These are phyloP conservation scores for Fomes fomentarius DNA, from an alignment of 1,284 basidiomycete species.

Conservation along the genomic window DNA sequence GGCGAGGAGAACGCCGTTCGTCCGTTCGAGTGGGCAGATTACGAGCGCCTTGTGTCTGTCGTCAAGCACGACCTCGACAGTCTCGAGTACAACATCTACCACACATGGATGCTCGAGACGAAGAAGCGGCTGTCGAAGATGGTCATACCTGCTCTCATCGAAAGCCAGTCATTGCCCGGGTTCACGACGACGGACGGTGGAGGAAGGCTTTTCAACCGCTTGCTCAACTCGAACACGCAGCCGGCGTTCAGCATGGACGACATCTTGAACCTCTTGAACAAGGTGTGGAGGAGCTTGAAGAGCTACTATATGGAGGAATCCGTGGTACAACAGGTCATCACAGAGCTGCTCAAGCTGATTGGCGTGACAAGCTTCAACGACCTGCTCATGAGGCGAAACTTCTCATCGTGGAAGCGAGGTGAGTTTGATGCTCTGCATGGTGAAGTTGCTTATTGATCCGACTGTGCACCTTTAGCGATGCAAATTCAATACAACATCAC, in stretches of 20 bases:
- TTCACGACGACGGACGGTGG: constrained; percentile 96
- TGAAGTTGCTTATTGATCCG: not conserved
- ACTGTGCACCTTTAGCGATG: constrained; percentile 94
- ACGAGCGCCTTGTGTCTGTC: constrained; percentile 94
- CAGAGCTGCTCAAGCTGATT: constrained; percentile 94
- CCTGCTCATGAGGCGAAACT: constrained; percentile 97
- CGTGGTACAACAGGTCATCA: constrained; percentile 96
- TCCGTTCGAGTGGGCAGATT: constrained; percentile 96
- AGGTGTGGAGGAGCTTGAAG: constrained; percentile 98
- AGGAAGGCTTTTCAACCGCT: constrained; percentile 91
- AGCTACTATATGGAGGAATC: constrained; percentile 99
- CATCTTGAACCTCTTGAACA: constrained; percentile 95
- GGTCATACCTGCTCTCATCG: constrained; percentile 98
- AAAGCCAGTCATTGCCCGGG: constrained; percentile 96
- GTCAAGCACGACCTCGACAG: constrained; percentile 99
- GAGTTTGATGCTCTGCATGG: constrained; percentile 29
- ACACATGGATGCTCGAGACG: constrained; percentile 99
- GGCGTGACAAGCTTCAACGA: constrained; percentile 99
- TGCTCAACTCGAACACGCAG: constrained; percentile 82
- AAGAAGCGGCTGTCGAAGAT: constrained; percentile 98
- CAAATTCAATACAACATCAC: constrained; percentile 99
- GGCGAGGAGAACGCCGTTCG: constrained; percentile 91
- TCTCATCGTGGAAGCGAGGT: constrained; percentile 99
- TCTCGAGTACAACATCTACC: constrained; percentile 99
- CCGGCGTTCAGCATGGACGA: constrained; percentile 99